phyloP scores from a whole-genome alignment of 805 yeast species.

The Kuraishia floccosa region DNA sequence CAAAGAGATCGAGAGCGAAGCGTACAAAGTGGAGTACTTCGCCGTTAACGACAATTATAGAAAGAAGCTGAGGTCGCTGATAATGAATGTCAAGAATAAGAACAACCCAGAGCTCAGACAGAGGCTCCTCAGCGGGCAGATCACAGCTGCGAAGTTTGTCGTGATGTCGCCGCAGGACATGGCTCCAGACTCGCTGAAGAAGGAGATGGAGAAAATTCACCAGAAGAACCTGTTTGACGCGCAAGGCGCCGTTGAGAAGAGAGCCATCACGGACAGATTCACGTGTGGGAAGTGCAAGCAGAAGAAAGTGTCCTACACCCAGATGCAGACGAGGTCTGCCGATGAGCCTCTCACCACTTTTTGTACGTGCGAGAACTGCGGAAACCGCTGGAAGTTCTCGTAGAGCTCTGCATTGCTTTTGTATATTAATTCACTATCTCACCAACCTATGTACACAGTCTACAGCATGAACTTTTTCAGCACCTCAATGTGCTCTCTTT shows the following conservation, averaged over 20 bases:
- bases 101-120: slow-evolving; percentile 78
- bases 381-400: slow-evolving; percentile 96
- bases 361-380: slow-evolving; percentile 96
- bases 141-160: slow-evolving; percentile 55
- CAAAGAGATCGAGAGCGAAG: slow-evolving; percentile 63
- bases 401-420: slow-evolving; percentile 15
- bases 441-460: background rate
- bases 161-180: slow-evolving; percentile 87
- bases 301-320: slow-evolving; percentile 93
- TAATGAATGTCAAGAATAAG: slow-evolving; percentile 79
- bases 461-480: slow-evolving; percentile 4
- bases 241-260: slow-evolving; percentile 91
- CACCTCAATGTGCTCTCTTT: slow-evolving; percentile 13
- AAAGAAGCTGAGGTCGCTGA: slow-evolving; percentile 75
- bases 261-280: slow-evolving; percentile 94
- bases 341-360: slow-evolving; percentile 98
- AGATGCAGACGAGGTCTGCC: slow-evolving; percentile 96
- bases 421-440: background rate
- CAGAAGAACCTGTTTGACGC: slow-evolving; percentile 91
- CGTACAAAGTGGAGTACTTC: slow-evolving; percentile 48
- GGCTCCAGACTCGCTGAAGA: slow-evolving; percentile 86
- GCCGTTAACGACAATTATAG: slow-evolving; percentile 54
- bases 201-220: slow-evolving; percentile 76
- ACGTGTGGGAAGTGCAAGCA: slow-evolving; percentile 97
- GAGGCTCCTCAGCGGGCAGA: slow-evolving; percentile 54